phyloP scores from a whole-genome alignment of 148 eudicot species.

The Limonium bicolor region DNA sequence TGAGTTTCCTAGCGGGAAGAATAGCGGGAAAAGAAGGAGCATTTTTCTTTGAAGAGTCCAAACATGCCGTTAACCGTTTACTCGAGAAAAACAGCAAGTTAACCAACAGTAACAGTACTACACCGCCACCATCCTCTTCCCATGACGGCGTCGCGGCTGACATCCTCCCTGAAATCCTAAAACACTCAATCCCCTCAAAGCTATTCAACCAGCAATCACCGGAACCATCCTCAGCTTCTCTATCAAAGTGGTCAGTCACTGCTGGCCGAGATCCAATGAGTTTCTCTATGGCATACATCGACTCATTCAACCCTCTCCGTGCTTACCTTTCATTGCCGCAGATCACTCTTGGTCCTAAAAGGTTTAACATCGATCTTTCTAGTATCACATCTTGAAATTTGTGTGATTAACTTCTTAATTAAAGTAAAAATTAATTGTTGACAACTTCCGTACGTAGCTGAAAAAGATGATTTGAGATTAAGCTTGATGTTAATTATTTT shows the following conservation, averaged over 20 bases:
- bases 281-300: constrained; percentile 23
- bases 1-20: constrained; percentile 75
- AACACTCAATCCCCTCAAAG: constrained; percentile 60
- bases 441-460: no score
- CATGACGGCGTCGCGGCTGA: constrained; percentile 18
- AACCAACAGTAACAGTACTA: neutral
- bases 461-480: no score
- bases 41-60: constrained; percentile 71
- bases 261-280: constrained; percentile 3
- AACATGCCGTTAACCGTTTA: constrained; percentile 41
- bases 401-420: neutral
- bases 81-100: constrained; percentile 8
- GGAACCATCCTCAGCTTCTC: constrained; percentile 10
- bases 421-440: neutral
- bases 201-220: constrained; percentile 19
- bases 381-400: neutral
- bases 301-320: constrained; percentile 65
- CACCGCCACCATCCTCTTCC: constrained; percentile 2
- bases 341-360: constrained; percentile 76
- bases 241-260: constrained; percentile 57
- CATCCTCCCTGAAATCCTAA: constrained; percentile 63
- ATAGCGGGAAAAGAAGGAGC: constrained; percentile 52
- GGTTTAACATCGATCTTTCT: constrained; percentile 34
- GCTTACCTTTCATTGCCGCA: constrained; percentile 70
- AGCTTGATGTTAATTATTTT: no score